These are phyloP conservation scores for Mariannaea sp. DNA, from an alignment of 2,329 filamentous ascomycete species.

Conservation along the genomic window DNA sequence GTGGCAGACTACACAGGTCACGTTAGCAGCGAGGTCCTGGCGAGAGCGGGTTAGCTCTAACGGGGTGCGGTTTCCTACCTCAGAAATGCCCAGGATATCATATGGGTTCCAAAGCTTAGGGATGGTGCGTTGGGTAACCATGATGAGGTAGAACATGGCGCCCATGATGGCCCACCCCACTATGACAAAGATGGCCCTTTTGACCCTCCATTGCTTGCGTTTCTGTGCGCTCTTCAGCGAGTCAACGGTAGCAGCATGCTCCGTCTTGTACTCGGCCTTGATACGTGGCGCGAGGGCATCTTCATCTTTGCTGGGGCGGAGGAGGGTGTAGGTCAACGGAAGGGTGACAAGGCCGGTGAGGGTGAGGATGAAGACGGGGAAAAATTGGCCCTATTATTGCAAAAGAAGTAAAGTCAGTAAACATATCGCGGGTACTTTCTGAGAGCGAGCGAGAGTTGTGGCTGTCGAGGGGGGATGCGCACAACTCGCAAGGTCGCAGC, in stretches of 20 bases:
- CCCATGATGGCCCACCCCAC: conserved; percentile 83
- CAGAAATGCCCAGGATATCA: conserved; percentile 85
- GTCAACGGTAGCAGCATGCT: conserved; percentile 83
- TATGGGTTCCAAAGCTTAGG: conserved; percentile 96
- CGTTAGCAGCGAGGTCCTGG: conserved; percentile 17
- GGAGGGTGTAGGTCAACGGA: conserved; percentile 85
- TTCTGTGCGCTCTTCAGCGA: conserved; percentile 83
- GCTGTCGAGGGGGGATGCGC: background rate
- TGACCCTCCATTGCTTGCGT: conserved; percentile 86
- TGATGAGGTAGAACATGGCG: conserved; percentile 90
- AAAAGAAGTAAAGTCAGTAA: background rate
- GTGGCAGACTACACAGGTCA: conserved; percentile 64
- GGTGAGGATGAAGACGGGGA: conserved; percentile 97
- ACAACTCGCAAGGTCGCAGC: background rate
- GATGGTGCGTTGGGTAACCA: conserved; percentile 71
- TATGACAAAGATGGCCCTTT: conserved; percentile 77
- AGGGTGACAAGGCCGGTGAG: conserved; percentile 85
- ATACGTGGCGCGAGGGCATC: conserved; percentile 83
- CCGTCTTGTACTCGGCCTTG: conserved; percentile 77
- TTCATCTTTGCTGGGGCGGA: conserved; percentile 76
- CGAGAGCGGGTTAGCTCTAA: background rate
- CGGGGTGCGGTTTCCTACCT: conserved; percentile 59
- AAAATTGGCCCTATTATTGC: conserved; percentile 79
- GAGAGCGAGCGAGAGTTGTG: background rate
- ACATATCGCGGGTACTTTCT: background rate